Evolutionary conservation across 2,329 filamentous ascomycete species (phyloP).

Genomic region (Teratosphaeria pseudoeucalypti): DNA sequence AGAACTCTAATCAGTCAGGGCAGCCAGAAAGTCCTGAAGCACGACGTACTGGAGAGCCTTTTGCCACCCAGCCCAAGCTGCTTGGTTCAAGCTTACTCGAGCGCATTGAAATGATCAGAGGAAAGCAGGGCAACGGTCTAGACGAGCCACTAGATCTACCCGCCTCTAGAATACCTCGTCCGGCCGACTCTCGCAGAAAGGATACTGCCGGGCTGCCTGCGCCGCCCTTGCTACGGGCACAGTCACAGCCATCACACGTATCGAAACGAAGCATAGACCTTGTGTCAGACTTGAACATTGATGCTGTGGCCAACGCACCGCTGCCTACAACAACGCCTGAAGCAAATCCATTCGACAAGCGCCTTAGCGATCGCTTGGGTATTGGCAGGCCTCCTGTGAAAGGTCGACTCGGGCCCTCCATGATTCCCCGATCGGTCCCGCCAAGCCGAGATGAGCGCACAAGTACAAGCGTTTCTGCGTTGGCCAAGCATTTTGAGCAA

Average conservation of each 20-base stretch:
- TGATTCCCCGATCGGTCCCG: conserved; percentile 79
- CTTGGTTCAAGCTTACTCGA: conserved; percentile 26
- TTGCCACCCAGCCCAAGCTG: conserved; percentile 24
- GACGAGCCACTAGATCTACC: conserved; percentile 10
- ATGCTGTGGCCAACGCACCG: conserved; percentile 18
- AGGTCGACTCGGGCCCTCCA: conserved; percentile 48
- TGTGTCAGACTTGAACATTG: conserved; percentile 10
- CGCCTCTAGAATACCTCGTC: conserved; percentile 27
- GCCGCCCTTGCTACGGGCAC: conserved; percentile 40
- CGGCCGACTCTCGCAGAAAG: conserved; percentile 20
- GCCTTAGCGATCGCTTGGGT: conserved; percentile 55
- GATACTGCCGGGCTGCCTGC: conserved; percentile 24
- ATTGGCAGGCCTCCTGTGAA: conserved; percentile 36
- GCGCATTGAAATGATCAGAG: conserved; percentile 29
- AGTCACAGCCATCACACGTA: conserved; percentile 38
- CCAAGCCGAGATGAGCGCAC: conserved; percentile 49
- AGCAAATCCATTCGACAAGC: conserved; percentile 49
- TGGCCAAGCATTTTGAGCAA: conserved; percentile 93
- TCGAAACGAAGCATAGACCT: conserved; percentile 11
- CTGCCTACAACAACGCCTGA: background rate
- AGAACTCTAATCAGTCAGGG: conserved; percentile 2
- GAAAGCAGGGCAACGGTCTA: conserved; percentile 13
- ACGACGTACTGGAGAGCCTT: conserved; percentile 12
- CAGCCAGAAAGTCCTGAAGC: background rate
- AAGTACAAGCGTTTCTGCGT: conserved; percentile 65